Base-by-base conservation (phyloP, 2,329 filamentous ascomycete genomes). In the Colletotrichum destructivum region DNA sequence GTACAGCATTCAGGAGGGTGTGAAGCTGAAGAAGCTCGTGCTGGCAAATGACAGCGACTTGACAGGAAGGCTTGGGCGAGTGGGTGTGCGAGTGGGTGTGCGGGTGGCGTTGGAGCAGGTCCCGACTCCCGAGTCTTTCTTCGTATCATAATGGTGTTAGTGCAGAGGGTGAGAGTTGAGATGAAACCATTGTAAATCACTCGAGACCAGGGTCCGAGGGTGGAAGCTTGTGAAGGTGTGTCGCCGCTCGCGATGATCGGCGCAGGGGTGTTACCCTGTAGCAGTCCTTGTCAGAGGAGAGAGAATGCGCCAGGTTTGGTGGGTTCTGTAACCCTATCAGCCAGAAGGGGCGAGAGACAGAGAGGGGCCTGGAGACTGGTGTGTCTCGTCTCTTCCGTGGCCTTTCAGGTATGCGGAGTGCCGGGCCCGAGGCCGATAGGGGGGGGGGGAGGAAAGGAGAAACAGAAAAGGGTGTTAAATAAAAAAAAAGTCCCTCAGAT, bases 11-110 rank as follows among this genome's bases (percentile, higher is more conserved):
- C n/a, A 38, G 57, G 66, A 13, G 51, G 69, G 44, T 60, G 69
- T 54, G 47, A 47, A 64, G 35, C 35, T 38, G 35, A 12, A 11
- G 35, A 38, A 38, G 59, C 44, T 67, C 57, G 64, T 57, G 69
- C 65, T 64, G 69, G 65, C 65, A 72, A 69, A 69, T 64, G 65
- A 69, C 69, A 72, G 59, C 65, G 54, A 82, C 79, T 55, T 70
- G 70, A 61, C 61, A 71, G 47, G 31, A 40, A 40, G 60, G 67
- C 61, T 65, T 31, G 23, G 61, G 26, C 38, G 49, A 71, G 70
- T 52, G 65, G 65, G 61, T 31, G 23, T 55, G 35, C 23, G n/a
- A n/a, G n/a, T n/a, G n/a, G n/a, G n/a, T n/a, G n/a, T n/a, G 23
- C 38, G 49, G 66, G 66, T 52, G 65, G 65, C 60, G 54, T 54